Conservation (phyloP, 1,139 yeast species). For the Sugiyamaella japonica region DNA sequence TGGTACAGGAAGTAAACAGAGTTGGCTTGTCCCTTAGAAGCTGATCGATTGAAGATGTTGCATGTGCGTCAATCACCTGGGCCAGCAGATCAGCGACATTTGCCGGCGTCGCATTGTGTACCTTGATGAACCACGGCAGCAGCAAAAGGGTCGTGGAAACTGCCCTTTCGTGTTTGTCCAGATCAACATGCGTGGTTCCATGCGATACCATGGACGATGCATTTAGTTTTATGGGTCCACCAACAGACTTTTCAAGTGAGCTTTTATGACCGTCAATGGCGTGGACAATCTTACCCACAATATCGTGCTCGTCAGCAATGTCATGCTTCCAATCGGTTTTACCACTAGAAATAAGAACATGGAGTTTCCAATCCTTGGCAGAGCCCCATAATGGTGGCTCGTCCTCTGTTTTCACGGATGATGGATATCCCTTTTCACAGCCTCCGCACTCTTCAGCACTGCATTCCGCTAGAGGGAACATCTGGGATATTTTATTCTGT, state of each 20-base stretch:
- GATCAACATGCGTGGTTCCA: conserved; percentile 12
- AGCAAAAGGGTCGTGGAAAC: conserved; percentile 46
- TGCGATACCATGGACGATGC: conserved; percentile 39
- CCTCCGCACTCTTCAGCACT: conserved; percentile 34
- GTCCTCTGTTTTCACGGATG: conserved; percentile 54
- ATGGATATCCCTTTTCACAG: conserved; percentile 49
- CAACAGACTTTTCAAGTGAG: conserved; percentile 23
- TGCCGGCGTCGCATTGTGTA: conserved; percentile 51
- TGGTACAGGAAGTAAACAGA: conserved; percentile 26
- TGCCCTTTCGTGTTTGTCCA: conserved; percentile 22
- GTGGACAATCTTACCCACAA: conserved; percentile 53
- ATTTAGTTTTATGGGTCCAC: conserved; percentile 37
- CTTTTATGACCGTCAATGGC: conserved; percentile 15
- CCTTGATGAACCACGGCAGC: conserved; percentile 78
- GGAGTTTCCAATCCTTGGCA: conserved; percentile 67
- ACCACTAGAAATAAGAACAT: conserved; percentile 79
- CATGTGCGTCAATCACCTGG: conserved; percentile 41
- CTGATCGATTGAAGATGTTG: conserved; percentile 1
- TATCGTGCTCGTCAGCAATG: conserved; percentile 55
- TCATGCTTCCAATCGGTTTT: conserved; percentile 82
- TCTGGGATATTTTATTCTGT: conserved; percentile 19
- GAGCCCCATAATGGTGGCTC: conserved; percentile 65
- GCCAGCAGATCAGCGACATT: conserved; percentile 51
- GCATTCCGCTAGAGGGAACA: conserved; percentile 31
- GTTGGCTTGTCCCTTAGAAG: conserved; percentile 12